Conservation (phyloP, 202 grass and related monocot species). For the Eragrostis tef region DNA sequence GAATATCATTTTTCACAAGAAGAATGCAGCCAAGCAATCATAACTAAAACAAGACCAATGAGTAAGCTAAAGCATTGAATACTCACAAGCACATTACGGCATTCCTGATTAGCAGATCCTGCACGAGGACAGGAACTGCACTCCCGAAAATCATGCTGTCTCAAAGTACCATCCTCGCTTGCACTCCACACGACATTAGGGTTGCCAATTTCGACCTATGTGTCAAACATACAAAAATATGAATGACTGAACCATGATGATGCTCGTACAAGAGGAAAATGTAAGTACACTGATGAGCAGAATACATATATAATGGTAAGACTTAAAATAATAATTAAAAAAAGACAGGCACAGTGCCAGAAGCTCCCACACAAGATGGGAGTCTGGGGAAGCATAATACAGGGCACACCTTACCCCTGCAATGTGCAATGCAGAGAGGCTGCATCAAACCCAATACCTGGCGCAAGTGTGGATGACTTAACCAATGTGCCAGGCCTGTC, state of each 20-base stretch:
- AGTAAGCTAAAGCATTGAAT: constrained; percentile 14
- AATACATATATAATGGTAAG: constrained; percentile 28
- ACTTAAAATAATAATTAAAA: not conserved
- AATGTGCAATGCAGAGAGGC: no score
- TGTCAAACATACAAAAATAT: constrained; percentile 42
- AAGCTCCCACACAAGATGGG: no score
- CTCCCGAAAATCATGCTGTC: constrained; percentile 95
- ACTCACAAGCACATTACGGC: constrained; percentile 88
- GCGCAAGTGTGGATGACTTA: no score
- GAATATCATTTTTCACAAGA: constrained; percentile 25
- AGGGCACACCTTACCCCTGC: no score
- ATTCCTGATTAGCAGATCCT: constrained; percentile 84
- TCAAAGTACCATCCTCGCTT: constrained; percentile 94
- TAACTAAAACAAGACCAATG: constrained; percentile 37
- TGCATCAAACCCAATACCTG: no score
- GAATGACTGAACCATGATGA: constrained; percentile 38
- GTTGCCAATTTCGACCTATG: constrained; percentile 88
- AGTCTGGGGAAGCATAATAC: no score
- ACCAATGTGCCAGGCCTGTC: no score
- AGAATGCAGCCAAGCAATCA: constrained; percentile 34
- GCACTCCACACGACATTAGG: constrained; percentile 96
- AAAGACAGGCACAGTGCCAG: no score
- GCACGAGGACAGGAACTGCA: constrained; percentile 77
- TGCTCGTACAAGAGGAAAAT: constrained; percentile 5
- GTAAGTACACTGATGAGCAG: constrained; percentile 13